Percentiles rank a stretch among this genome's conserved stretches.
These are phyloP conservation scores for Cordyceps pruinosa DNA, from an alignment of 2,329 filamentous ascomycete species.

Conservation along the genomic window DNA sequence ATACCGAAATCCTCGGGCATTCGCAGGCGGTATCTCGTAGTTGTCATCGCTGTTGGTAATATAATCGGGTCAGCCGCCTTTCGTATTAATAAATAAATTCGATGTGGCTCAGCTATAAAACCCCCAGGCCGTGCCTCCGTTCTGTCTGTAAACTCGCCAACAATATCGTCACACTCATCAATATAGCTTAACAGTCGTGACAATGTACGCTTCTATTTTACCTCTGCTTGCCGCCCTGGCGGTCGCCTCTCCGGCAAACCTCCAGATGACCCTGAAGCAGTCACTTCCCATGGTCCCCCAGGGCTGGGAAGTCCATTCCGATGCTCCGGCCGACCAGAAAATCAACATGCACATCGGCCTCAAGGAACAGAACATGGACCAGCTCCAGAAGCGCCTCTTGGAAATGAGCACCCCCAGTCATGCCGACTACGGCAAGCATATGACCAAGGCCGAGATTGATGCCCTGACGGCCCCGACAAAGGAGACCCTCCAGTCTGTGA, in stretches of 20 bases:
- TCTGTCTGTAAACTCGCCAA: neutral
- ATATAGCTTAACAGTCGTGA: no score
- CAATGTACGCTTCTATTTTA: conserved; percentile 6
- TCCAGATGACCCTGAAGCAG: conserved; percentile 10
- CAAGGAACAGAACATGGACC: conserved; percentile 12
- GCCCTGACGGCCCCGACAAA: conserved; percentile 8
- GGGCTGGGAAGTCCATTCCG: conserved; percentile 10
- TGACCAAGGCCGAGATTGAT: conserved; percentile 13
- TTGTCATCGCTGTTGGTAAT: neutral
- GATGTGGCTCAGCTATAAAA: neutral
- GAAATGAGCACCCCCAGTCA: conserved; percentile 8
- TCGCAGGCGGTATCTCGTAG: neutral
- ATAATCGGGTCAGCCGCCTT: neutral
- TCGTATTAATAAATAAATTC: neutral
- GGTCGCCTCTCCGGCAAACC: conserved; percentile 8
- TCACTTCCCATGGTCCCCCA: conserved; percentile 2
- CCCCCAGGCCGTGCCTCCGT: neutral
- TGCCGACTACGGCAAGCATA: conserved; percentile 11
- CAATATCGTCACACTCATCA: neutral
- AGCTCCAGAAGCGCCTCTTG: conserved; percentile 7
- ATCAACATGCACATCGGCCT: conserved; percentile 12
- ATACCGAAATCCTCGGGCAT: neutral
- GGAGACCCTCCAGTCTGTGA: neutral
- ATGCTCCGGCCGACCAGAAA: conserved; percentile 9
- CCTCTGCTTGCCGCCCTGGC: conserved; percentile 11